Conservation (phyloP, 352 stramenopile species). For the Phytophthora tubulina region DNA sequence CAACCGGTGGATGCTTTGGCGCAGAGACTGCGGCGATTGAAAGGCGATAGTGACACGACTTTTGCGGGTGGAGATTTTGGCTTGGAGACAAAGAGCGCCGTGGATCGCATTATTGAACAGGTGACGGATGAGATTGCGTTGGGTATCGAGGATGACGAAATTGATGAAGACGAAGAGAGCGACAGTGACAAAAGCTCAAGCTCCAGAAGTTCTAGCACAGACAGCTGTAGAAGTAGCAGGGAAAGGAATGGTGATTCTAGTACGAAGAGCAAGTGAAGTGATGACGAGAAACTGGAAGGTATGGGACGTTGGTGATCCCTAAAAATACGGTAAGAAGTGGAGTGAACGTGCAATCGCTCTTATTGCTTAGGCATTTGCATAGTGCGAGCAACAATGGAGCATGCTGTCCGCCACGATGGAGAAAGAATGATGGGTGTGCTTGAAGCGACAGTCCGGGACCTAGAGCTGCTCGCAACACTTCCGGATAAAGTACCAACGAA, state of each 20-base stretch:
- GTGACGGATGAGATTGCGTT: slow-evolving; percentile 69
- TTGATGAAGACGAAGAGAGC: slow-evolving; percentile 29
- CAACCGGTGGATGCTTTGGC: slow-evolving; percentile 40
- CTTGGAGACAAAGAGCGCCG: slow-evolving; percentile 29
- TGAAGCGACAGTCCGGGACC: slow-evolving; percentile 29
- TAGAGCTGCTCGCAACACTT: slow-evolving; percentile 44
- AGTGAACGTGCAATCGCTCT: background rate
- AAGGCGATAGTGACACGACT: slow-evolving; percentile 8
- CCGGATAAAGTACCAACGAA: slow-evolving; percentile 15
- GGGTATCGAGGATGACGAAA: slow-evolving; percentile 54
- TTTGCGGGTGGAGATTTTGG: background rate
- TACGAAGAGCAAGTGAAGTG: slow-evolving; percentile 17
- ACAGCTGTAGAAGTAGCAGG: slow-evolving; percentile 11
- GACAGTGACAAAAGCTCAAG: slow-evolving; percentile 21
- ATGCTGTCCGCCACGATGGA: slow-evolving; percentile 38
- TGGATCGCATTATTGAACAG: slow-evolving; percentile 66
- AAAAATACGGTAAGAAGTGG: slow-evolving; percentile 32
- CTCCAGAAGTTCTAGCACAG: slow-evolving; percentile 1
- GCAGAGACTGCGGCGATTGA: slow-evolving; percentile 55
- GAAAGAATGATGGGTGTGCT: slow-evolving; percentile 35
- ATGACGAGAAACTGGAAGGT: background rate
- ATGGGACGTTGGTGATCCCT: slow-evolving; percentile 21
- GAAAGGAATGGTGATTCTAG: background rate
- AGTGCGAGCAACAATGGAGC: slow-evolving; percentile 24
- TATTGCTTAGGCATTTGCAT: background rate